A percentile compares a stretch with the other conserved stretches of the same genome.
These are phyloP conservation scores for Endoconidiophora polonica DNA, from an alignment of 2,329 filamentous ascomycete genomes.

Conservation along the genomic window DNA sequence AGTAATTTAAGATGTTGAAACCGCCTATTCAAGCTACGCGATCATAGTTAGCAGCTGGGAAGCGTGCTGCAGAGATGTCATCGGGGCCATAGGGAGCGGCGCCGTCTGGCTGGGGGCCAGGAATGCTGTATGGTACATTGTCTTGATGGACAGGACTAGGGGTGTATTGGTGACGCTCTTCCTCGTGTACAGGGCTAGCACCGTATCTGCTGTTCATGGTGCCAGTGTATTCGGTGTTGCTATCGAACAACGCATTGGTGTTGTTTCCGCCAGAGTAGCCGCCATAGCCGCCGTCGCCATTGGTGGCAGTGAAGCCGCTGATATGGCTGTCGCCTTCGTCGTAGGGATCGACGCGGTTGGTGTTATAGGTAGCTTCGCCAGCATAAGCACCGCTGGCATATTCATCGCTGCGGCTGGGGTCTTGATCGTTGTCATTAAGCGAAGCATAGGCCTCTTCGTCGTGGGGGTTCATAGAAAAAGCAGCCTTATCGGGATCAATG, in stretches of 20 bases:
- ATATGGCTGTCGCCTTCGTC: constrained; percentile 22
- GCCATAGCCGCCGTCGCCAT: constrained; percentile 9
- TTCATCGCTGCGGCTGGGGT: constrained; percentile 22
- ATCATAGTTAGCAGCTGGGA: constrained; percentile 42
- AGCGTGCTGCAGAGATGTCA: constrained; percentile 18
- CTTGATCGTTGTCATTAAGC: constrained; percentile 36
- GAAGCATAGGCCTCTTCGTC: constrained; percentile 50
- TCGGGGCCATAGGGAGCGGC: constrained; percentile 11
- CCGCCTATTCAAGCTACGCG: constrained; percentile 16
- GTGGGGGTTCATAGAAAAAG: constrained; percentile 50
- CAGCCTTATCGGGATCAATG: constrained; percentile 52
- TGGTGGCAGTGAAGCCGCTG: constrained; percentile 23
- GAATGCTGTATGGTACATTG: constrained; percentile 1
- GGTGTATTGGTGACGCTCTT: constrained; percentile 1
- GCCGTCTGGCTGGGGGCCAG: not conserved
- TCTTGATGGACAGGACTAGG: constrained; percentile 1
- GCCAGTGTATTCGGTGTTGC: constrained; percentile 29
- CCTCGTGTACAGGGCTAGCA: constrained; percentile 9
- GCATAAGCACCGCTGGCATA: constrained; percentile 21
- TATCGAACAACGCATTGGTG: constrained; percentile 26
- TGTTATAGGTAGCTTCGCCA: constrained; percentile 23
- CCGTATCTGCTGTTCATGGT: constrained; percentile 14
- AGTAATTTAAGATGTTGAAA: not conserved
- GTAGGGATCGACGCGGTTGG: constrained; percentile 16
- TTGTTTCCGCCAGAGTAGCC: not conserved